Conservation (phyloP, 805 yeast genomes). For the Candida vaughaniae region DNA sequence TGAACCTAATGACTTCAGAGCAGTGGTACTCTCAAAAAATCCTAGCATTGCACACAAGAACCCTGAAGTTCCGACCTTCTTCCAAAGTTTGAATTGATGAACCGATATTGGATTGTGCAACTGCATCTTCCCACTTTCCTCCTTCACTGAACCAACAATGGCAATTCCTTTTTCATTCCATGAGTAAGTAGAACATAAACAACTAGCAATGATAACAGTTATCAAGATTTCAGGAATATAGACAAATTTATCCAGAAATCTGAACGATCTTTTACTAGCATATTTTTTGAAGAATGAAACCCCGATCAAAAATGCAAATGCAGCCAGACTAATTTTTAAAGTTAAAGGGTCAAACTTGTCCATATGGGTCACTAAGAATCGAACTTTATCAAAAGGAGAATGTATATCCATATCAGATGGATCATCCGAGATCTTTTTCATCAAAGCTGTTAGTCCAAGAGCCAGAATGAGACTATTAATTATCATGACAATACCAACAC, state of each 20-base stretch:
- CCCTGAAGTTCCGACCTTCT: slow-evolving; percentile 61
- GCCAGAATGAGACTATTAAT: slow-evolving; percentile 69
- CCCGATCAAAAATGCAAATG: slow-evolving; percentile 11
- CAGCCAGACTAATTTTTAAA: slow-evolving; percentile 51
- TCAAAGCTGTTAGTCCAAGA: slow-evolving; percentile 57
- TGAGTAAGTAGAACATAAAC: slow-evolving; percentile 45
- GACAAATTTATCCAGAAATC: slow-evolving; percentile 37
- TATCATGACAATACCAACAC: slow-evolving; percentile 45
- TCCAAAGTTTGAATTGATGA: slow-evolving; percentile 48
- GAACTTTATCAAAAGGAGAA: slow-evolving; percentile 68
- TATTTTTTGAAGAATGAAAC: slow-evolving; percentile 26
- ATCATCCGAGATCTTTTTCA: slow-evolving; percentile 37
- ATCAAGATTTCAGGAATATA: slow-evolving; percentile 84
- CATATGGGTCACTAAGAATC: slow-evolving; percentile 53
- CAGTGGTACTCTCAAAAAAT: slow-evolving; percentile 90
- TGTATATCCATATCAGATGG: slow-evolving; percentile 37
- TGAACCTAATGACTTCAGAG: slow-evolving; percentile 81
- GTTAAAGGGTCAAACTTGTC: slow-evolving; percentile 57
- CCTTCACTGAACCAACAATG: slow-evolving; percentile 66
- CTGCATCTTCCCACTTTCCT: slow-evolving; percentile 44
- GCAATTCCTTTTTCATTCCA: slow-evolving; percentile 58
- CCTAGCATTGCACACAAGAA: slow-evolving; percentile 83
- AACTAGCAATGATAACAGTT: slow-evolving; percentile 63
- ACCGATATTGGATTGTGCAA: slow-evolving; percentile 57
- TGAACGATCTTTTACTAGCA: slow-evolving; percentile 17